Conservation (phyloP, 805 yeast genomes). For the Yarrowia sp. region DNA sequence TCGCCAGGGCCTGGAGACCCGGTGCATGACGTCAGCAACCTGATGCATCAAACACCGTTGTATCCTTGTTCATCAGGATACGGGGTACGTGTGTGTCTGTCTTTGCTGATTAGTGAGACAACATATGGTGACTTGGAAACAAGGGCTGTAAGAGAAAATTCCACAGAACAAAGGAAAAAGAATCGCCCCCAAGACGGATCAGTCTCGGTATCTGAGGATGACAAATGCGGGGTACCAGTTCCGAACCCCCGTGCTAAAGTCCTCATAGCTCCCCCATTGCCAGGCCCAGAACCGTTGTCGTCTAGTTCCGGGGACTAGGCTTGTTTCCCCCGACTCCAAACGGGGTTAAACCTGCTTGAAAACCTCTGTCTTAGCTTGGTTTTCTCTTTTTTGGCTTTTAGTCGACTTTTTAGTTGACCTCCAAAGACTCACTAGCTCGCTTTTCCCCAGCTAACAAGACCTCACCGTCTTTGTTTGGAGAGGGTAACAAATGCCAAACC, state of each 20-base stretch:
- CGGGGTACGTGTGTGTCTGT: constrained; percentile 6
- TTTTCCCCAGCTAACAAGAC: constrained; percentile 30
- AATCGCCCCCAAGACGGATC: too few species aligned
- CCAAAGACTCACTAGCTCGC: constrained; percentile 7
- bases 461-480: constrained; percentile 12
- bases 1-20: background rate
- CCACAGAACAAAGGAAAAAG: too few species aligned
- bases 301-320: background rate
- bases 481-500: constrained; percentile 2
- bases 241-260: too few species aligned
- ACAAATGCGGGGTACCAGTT: constrained; percentile 7
- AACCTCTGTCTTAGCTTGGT: background rate
- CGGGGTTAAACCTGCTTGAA: constrained; percentile 19
- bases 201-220: background rate
- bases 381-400: constrained; percentile 4
- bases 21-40: constrained; percentile 19
- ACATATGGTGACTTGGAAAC: background rate
- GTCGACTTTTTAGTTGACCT: constrained; percentile 22
- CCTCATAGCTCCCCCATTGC: background rate
- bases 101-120: constrained; percentile 32
- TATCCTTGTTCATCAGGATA: background rate
- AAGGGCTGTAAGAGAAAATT: background rate
- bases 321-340: constrained; percentile 5
- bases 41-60: constrained; percentile 17
- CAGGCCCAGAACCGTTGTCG: constrained; percentile 13